Evolutionary conservation across 1,139 yeast genomes (phyloP), one percentile per base, ranked within the genome.

Genomic region (Pneumocystis jirovecii): DNA sequence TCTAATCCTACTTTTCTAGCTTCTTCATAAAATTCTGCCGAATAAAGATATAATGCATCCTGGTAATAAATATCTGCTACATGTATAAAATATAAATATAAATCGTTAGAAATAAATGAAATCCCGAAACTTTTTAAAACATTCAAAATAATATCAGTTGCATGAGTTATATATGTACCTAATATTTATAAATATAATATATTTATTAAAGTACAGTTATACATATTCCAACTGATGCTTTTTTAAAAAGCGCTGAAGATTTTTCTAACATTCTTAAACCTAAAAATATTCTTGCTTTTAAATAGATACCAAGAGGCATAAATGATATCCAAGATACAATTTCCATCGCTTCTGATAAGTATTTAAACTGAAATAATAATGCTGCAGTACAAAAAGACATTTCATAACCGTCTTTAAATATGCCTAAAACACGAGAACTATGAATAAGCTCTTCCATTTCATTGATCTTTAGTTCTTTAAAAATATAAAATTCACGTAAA

Each of bases 271-370:
- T 42, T 21, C 61, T 40, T 19, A 15, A 42, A n/a, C 45, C 25
- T 39, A 60, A 21, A 31, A 60, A 60, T 60, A 60, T 60, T 60
- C 61, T 39, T 29, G 45, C 61, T 31, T 60, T 60, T 39, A 60
- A 39, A 42, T 60, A 60, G 19, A 60, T 60, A 21, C 61, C 61
- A 39, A 39, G 45, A 31, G 44, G 61, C 29, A 39, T 60, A 39
- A 39, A 42, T 12, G 61, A 42, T 60, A 60, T 39, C 61, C 61
- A 60, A 50, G 57, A 50, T 25, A 17, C 57, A 25, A 50, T 15
- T 25, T 50, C 57, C 57, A 50, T 50, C 10, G 57, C 57, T 25
- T 50, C 57, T 50, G 21, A 25, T 50, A 50, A 25, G n/a, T 50
- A 50, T 50, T 50, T 50, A 50, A 50, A 50, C 21, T 50, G 57